Conservation (phyloP, 768 basidiomycete genomes). For the Tricholoma furcatifolium region DNA sequence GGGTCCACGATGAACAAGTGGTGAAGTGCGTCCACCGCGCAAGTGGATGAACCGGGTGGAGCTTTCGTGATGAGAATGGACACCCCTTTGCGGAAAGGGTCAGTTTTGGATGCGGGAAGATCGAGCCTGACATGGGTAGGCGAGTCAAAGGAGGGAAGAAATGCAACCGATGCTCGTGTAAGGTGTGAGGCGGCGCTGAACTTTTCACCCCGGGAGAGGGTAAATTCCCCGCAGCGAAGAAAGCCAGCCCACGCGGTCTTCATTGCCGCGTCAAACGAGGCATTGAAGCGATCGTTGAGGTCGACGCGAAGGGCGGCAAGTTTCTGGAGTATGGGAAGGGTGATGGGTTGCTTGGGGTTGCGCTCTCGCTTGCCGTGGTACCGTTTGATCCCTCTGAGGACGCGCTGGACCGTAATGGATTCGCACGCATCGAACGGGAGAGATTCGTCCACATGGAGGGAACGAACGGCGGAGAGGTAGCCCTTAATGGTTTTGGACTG, state of each 20-base stretch:
- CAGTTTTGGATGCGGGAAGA: conserved; percentile 35
- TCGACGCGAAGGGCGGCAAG: not conserved
- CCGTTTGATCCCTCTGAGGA: not conserved
- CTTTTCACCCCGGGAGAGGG: not conserved
- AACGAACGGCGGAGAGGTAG: conserved; percentile 22
- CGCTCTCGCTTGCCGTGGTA: not conserved
- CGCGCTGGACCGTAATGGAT: not conserved
- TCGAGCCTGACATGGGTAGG: conserved; percentile 24
- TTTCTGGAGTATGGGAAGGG: conserved; percentile 12
- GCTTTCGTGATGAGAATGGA: conserved; percentile 17
- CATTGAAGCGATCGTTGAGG: not conserved
- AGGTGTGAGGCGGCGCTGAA: conserved; percentile 14
- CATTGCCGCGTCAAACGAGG: not conserved
- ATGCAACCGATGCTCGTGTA: conserved; percentile 24
- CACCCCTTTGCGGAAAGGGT: conserved; percentile 28
- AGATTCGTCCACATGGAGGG: conserved; percentile 29
- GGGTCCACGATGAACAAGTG: too few species aligned
- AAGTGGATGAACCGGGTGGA: conserved; percentile 13
- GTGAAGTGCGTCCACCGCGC: too few species aligned
- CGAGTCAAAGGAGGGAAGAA: conserved; percentile 22
- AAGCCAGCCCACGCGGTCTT: conserved; percentile 19
- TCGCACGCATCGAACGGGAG: conserved; percentile 21
- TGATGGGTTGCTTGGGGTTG: conserved; percentile 15
- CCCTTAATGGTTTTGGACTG: conserved; percentile 19
- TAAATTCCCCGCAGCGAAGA: not conserved